Evolutionary conservation across 202 grass and related monocot genomes (phyloP).

Genomic region (Schoenoplectus tabernaemontani): DNA sequence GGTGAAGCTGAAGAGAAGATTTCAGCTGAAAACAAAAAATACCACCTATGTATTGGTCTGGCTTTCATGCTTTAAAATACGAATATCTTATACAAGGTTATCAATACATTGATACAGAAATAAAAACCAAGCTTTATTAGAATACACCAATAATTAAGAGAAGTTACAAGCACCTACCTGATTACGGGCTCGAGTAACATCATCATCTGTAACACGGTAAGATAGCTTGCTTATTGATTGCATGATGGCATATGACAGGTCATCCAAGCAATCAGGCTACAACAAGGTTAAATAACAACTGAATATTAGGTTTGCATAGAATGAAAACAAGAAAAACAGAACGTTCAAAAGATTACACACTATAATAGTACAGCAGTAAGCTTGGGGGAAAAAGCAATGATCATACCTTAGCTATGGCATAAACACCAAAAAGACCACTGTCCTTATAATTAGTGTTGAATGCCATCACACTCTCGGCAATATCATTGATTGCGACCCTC

Average conservation of each 20-base stretch:
- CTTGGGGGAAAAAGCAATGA: not conserved
- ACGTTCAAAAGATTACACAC: not conserved
- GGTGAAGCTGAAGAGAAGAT: slow-evolving; percentile 92
- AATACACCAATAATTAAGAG: not conserved
- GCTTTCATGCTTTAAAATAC: not conserved
- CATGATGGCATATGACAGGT: slow-evolving; percentile 97
- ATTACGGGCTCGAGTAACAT: slow-evolving; percentile 93
- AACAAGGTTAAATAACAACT: slow-evolving; percentile 25
- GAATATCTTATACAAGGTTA: not conserved
- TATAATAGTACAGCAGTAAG: not conserved
- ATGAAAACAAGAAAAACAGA: not conserved
- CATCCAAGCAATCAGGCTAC: slow-evolving; percentile 94
- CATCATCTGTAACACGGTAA: slow-evolving; percentile 88
- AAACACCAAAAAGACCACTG: slow-evolving; percentile 91
- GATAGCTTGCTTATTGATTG: slow-evolving; percentile 87
- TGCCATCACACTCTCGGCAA: slow-evolving; percentile 95
- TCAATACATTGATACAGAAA: not conserved
- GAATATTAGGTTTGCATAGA: not conserved
- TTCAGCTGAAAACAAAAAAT: slow-evolving; percentile 59
- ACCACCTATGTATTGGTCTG: not conserved
- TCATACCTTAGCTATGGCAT: slow-evolving; percentile 75
- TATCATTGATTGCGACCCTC: slow-evolving; percentile 86
- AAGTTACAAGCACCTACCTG: slow-evolving; percentile 43
- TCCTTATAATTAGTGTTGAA: slow-evolving; percentile 99
- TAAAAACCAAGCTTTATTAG: not conserved